Evolutionary conservation across 2,329 filamentous ascomycete genomes (phyloP).

Genomic region (Venturia nashicola): DNA sequence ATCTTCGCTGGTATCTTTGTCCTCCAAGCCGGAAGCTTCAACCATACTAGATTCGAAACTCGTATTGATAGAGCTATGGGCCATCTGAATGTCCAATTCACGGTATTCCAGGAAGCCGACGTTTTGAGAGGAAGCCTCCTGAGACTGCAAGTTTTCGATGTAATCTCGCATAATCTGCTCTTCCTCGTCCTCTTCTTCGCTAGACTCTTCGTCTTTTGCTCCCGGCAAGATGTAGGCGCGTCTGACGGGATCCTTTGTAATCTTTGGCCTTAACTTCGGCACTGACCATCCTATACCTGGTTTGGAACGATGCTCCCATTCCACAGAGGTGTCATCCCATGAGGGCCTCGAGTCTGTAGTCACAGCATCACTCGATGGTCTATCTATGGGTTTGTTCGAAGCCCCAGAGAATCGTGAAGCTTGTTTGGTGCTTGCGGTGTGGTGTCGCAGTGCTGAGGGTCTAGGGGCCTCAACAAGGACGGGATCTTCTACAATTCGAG

Average conservation of each 20-base stretch:
- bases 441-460: neutral
- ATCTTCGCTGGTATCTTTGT: neutral
- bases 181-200: conserved; percentile 15
- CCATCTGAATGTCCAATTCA: neutral
- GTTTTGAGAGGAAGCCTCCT: neutral
- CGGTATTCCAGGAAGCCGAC: neutral
- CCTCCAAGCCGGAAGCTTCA: neutral
- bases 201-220: conserved; percentile 13
- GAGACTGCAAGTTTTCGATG: conserved; percentile 2
- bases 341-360: conserved; percentile 13
- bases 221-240: conserved; percentile 13
- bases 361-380: neutral
- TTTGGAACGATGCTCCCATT: conserved; percentile 24
- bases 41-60: neutral
- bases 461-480: neutral
- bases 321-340: conserved; percentile 20
- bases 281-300: conserved; percentile 22
- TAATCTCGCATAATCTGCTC: conserved; percentile 4
- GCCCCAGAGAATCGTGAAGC: neutral
- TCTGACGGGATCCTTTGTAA: conserved; percentile 13
- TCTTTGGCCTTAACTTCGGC: neutral
- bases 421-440: neutral
- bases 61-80: neutral
- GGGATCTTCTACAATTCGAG: neutral
- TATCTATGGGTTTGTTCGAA: neutral